Evolutionary conservation across 2,329 filamentous ascomycete genomes (phyloP).

Genomic region (Arthroderma sp.): DNA sequence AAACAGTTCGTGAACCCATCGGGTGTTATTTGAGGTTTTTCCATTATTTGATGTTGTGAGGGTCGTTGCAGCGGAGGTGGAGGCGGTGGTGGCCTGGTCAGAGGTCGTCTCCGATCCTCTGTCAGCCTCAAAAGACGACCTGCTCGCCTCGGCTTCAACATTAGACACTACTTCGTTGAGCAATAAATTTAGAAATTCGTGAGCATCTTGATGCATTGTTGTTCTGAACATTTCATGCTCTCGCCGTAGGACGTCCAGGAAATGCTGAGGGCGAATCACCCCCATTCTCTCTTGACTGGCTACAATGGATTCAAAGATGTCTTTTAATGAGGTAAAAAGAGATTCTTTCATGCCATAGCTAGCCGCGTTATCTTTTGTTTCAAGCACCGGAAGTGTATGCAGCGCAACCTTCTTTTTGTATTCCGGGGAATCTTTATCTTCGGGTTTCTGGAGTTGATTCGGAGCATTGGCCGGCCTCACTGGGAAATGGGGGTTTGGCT

Average conservation of each 20-base stretch:
- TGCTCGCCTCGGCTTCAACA: slow-evolving; percentile 71
- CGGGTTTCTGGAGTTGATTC: slow-evolving; percentile 52
- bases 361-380: slow-evolving; percentile 67
- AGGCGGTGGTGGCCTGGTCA: slow-evolving; percentile 39
- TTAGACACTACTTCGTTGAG: slow-evolving; percentile 94
- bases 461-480: slow-evolving; percentile 25
- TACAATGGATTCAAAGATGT: slow-evolving; percentile 86
- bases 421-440: slow-evolving; percentile 91
- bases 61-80: slow-evolving; percentile 23
- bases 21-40: slow-evolving; percentile 52
- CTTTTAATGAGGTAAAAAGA: slow-evolving; percentile 85
- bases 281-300: slow-evolving; percentile 70
- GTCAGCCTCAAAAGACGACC: slow-evolving; percentile 19
- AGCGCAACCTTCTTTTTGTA: slow-evolving; percentile 97
- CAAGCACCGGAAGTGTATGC: slow-evolving; percentile 71
- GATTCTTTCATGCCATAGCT: slow-evolving; percentile 90
- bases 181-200: slow-evolving; percentile 88
- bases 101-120: slow-evolving; percentile 34
- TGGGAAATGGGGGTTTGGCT: slow-evolving; percentile 4
- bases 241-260: slow-evolving; percentile 81
- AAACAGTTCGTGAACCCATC: slow-evolving; percentile 96
- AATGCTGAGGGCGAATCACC: slow-evolving; percentile 81
- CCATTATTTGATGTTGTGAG: slow-evolving; percentile 21
- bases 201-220: slow-evolving; percentile 95
- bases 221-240: slow-evolving; percentile 97